phyloP scores from a whole-genome alignment of 495 filamentous ascomycete species.

The Trichoderma virens region DNA sequence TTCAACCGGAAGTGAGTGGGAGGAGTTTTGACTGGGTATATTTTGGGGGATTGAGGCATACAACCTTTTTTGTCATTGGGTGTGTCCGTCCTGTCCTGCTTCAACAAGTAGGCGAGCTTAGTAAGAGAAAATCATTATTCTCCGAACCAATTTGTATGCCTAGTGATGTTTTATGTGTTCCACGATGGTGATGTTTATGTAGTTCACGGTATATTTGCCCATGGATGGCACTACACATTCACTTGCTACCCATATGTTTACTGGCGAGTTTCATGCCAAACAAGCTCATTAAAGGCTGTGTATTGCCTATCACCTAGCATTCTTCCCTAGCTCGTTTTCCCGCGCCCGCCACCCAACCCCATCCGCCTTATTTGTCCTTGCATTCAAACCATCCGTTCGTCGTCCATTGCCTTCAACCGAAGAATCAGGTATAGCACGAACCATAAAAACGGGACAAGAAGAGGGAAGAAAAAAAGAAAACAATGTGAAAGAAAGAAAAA shows the following conservation, averaged over 20 bases:
- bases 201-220: not conserved
- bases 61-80: not conserved
- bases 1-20: conserved; percentile 2
- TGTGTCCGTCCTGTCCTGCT: not conserved
- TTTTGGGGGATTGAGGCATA: not conserved
- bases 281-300: not conserved
- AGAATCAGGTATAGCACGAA: not conserved
- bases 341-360: not conserved
- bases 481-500: no score
- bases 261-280: not conserved
- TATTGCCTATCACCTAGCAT: not conserved
- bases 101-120: not conserved
- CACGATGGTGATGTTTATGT: not conserved
- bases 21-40: conserved; percentile 1
- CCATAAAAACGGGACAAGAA: not conserved
- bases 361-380: no score
- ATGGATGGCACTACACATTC: not conserved
- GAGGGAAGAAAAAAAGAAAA: not conserved
- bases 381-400: no score
- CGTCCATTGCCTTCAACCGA: no score
- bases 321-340: not conserved
- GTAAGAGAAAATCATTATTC: not conserved
- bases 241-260: not conserved
- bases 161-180: not conserved
- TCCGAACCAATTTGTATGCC: not conserved